Evolutionary conservation across 2,329 filamentous ascomycete species (phyloP).

Genomic region (Colletotrichum graminicola): DNA sequence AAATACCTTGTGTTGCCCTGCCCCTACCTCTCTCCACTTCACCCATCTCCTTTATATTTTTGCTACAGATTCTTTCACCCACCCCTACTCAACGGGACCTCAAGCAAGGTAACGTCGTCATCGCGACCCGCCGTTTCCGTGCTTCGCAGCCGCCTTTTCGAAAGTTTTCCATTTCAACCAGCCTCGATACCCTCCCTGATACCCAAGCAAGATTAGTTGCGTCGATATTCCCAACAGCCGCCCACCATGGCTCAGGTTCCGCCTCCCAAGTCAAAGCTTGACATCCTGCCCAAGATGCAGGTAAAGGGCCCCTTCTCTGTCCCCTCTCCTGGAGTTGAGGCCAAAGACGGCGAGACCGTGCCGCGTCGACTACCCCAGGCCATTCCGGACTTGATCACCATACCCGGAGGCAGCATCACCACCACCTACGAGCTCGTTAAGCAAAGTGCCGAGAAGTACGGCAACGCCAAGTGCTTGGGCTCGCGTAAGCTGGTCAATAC

Average conservation of each 20-base stretch:
- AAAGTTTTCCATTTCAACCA: constrained; percentile 9
- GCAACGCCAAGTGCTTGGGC: constrained; percentile 75
- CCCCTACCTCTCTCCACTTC: constrained; percentile 13
- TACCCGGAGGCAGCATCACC: constrained; percentile 72
- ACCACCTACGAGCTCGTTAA: constrained; percentile 84
- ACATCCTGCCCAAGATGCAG: constrained; percentile 59
- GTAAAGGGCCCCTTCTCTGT: constrained; percentile 76
- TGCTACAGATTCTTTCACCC: not conserved
- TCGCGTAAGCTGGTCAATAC: constrained; percentile 80
- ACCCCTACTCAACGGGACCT: constrained; percentile 4
- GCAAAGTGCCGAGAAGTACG: constrained; percentile 73
- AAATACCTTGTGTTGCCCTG: constrained; percentile 31
- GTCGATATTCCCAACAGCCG: not conserved
- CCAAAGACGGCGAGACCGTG: constrained; percentile 79
- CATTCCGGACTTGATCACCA: constrained; percentile 71
- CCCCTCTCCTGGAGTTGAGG: constrained; percentile 73
- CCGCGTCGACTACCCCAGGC: constrained; percentile 75
- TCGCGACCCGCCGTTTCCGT: constrained; percentile 19
- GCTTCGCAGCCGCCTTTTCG: not conserved
- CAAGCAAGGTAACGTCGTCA: constrained; percentile 10
- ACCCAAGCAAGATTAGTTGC: not conserved
- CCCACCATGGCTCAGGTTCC: constrained; percentile 32
- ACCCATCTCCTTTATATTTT: not conserved
- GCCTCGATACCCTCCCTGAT: not conserved
- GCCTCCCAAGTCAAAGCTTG: constrained; percentile 40